phyloP scores from a whole-genome alignment of 1,284 basidiomycete genomes.

The Agroathelia rolfsii region DNA sequence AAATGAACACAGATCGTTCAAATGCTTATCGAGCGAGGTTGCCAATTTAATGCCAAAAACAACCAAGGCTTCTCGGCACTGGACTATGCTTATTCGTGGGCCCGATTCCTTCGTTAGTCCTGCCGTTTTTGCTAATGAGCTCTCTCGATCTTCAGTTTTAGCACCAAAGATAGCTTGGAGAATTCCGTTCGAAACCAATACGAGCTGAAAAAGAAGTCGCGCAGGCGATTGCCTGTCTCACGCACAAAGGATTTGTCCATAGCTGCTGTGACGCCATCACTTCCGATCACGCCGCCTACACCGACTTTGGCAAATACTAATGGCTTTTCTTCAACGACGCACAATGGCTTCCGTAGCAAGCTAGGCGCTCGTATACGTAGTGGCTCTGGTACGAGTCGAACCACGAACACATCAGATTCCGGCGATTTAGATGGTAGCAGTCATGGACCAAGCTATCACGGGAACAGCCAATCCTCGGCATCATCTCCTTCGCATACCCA shows the following conservation, averaged over 20 bases:
- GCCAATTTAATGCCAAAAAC: constrained; percentile 73
- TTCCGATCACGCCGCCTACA: constrained; percentile 20
- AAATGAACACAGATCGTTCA: constrained; percentile 56
- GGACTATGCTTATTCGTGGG: constrained; percentile 88
- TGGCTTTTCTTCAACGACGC: no score
- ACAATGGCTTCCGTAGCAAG: no score
- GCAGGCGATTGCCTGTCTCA: no score
- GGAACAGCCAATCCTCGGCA: constrained; percentile 41
- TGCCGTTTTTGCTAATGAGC: constrained; percentile 10
- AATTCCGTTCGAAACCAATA: constrained; percentile 67
- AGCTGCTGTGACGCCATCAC: constrained; percentile 42
- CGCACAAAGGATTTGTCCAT: constrained; percentile 58
- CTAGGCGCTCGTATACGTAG: constrained; percentile 53
- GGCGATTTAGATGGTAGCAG: constrained; percentile 46
- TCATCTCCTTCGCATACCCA: constrained; percentile 21
- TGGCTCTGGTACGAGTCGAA: constrained; percentile 70
- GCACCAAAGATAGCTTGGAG: constrained; percentile 63
- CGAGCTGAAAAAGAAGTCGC: constrained; percentile 66
- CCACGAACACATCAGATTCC: constrained; percentile 64
- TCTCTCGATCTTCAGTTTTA: constrained; percentile 32
- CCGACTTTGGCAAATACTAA: constrained; percentile 13
- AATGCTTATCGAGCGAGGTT: constrained; percentile 81
- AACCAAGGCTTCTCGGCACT: constrained; percentile 85
- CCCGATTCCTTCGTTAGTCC: constrained; percentile 13
- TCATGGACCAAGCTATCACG: constrained; percentile 22